Evolutionary conservation across 306 rosid genomes (phyloP).

Genomic region (Astragalus membranaceus): DNA sequence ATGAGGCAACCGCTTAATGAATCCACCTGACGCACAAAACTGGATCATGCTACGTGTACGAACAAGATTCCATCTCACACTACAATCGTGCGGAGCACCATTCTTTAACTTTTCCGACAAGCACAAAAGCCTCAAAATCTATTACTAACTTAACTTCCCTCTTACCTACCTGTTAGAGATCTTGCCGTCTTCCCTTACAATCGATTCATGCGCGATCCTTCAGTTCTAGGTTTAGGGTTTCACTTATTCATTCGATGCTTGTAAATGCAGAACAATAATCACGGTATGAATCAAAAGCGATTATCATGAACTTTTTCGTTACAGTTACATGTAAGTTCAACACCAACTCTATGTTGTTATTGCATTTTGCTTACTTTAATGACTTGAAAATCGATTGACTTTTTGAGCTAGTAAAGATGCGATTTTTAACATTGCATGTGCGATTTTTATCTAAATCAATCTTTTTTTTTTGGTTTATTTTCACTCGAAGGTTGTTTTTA

Average conservation of each 20-base stretch:
- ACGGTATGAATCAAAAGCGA: neutral
- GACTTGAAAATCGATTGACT: neutral
- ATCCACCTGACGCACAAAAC: neutral
- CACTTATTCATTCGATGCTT: neutral
- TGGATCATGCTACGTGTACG: constrained; percentile 38
- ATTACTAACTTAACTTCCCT: neutral
- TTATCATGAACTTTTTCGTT: neutral
- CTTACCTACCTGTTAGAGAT: constrained; percentile 16
- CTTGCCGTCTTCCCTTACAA: constrained; percentile 16
- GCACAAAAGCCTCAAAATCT: constrained; percentile 18
- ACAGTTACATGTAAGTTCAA: neutral
- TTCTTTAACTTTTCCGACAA: constrained; percentile 12
- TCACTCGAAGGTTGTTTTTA: constrained; percentile 8
- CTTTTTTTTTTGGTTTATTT: neutral
- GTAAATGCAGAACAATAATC: neutral
- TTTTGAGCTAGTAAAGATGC: neutral
- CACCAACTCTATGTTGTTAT: neutral
- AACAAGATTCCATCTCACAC: neutral
- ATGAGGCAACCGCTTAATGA: neutral
- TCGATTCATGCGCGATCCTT: neutral
- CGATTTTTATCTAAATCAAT: constrained; percentile 1
- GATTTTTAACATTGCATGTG: constrained; percentile 17
- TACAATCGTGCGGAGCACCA: constrained; percentile 44
- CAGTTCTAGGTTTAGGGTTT: constrained; percentile 20
- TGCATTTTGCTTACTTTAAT: constrained; percentile 12